Conservation (phyloP, 768 basidiomycete genomes). For the Kwoniella pini region DNA sequence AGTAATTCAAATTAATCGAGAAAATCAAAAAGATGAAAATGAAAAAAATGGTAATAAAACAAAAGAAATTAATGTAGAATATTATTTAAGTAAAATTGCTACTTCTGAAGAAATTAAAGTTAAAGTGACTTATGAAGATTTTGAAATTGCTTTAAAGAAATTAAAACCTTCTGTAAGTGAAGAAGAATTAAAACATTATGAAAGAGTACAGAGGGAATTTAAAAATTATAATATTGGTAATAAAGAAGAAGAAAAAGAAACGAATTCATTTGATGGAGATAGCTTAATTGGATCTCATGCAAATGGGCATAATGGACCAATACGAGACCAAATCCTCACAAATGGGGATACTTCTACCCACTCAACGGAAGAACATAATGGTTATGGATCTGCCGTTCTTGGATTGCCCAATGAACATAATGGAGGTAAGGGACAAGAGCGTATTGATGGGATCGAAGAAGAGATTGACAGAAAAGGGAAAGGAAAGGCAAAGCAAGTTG, state of each 20-base stretch:
- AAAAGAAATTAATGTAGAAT: conserved; percentile 67
- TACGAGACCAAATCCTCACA: no score
- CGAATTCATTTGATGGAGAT: conserved; percentile 20
- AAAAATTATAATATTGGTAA: conserved; percentile 29
- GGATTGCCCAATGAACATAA: not conserved
- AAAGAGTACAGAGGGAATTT: conserved; percentile 69
- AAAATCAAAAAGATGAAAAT: not conserved
- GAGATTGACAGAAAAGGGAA: not conserved
- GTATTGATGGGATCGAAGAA: not conserved
- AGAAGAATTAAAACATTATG: conserved; percentile 83
- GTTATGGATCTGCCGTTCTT: not conserved
- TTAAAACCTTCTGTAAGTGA: conserved; percentile 63
- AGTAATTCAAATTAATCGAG: conserved; percentile 61
- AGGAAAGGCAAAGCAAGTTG: not conserved
- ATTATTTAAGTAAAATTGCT: conserved; percentile 83
- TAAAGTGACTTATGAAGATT: conserved; percentile 73
- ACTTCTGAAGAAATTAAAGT: conserved; percentile 69
- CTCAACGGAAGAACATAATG: not conserved
- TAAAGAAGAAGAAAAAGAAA: conserved; percentile 54
- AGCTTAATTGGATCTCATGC: no score
- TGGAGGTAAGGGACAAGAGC: conserved; percentile 6
- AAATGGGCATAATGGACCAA: no score
- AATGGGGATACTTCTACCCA: no score
- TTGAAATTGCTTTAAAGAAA: conserved; percentile 68
- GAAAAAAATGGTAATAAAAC: not conserved